Conservation (phyloP, 495 filamentous ascomycete species). For the Hypoxylon intermedium region DNA sequence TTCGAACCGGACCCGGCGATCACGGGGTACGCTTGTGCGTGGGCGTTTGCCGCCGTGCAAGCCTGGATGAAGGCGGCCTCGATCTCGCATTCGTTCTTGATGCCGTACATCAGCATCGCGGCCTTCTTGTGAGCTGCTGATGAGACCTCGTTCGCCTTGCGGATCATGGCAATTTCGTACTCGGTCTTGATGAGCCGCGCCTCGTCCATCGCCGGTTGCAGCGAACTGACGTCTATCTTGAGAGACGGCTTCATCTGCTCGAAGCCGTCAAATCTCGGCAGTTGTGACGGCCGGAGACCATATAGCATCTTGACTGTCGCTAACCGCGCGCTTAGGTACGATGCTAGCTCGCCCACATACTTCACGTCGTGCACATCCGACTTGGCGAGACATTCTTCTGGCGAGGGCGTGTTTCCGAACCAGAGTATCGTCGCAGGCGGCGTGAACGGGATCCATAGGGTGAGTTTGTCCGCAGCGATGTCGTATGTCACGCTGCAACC, state of each 20-base stretch:
- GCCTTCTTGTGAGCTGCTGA: slow-evolving; percentile 75
- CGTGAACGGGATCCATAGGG: slow-evolving; percentile 66
- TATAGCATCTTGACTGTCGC: slow-evolving; percentile 48
- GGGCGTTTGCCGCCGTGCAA: slow-evolving; percentile 74
- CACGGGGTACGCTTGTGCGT: slow-evolving; percentile 81
- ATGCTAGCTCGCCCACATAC: slow-evolving; percentile 45
- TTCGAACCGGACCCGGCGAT: slow-evolving; percentile 83
- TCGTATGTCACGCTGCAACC: slow-evolving; percentile 70
- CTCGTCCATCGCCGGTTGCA: slow-evolving; percentile 72
- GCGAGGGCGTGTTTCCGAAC: slow-evolving; percentile 63
- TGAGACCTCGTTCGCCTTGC: slow-evolving; percentile 78
- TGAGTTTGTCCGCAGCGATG: slow-evolving; percentile 61
- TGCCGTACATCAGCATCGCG: slow-evolving; percentile 62
- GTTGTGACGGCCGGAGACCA: slow-evolving; percentile 51
- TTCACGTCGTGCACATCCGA: slow-evolving; percentile 63
- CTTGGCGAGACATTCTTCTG: slow-evolving; percentile 56
- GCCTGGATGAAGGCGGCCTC: slow-evolving; percentile 75
- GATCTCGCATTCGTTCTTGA: slow-evolving; percentile 81
- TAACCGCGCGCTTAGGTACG: slow-evolving; percentile 43
- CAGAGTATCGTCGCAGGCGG: slow-evolving; percentile 65
- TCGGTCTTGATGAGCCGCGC: slow-evolving; percentile 78
- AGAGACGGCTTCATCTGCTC: slow-evolving; percentile 43
- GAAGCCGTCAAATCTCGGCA: slow-evolving; percentile 46
- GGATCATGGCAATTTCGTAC: slow-evolving; percentile 81
- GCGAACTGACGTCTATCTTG: slow-evolving; percentile 51